Evolutionary conservation across 2,329 filamentous ascomycete genomes (phyloP).

Genomic region (Dichotomopilus funicola): DNA sequence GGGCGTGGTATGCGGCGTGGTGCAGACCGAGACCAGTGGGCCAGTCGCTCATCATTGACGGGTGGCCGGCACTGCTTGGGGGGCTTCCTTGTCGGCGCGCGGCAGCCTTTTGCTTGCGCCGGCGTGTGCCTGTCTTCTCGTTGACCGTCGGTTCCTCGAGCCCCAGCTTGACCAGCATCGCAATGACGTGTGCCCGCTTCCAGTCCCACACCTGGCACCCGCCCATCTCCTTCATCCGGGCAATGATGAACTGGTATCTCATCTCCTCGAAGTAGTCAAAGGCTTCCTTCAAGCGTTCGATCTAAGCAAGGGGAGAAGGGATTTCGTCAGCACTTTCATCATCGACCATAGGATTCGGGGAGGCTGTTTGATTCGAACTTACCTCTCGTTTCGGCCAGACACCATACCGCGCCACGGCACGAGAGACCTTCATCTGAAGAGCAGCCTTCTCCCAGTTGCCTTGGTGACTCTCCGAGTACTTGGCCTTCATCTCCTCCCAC

Average conservation of each 20-base stretch:
- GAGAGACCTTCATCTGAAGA: conserved; percentile 51
- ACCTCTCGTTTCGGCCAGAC: conserved; percentile 46
- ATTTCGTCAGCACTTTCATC: neutral
- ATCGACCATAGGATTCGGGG: too few relatives aligned
- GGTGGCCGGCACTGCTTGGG: conserved; percentile 9
- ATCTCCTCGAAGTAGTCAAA: conserved; percentile 37
- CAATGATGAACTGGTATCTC: conserved; percentile 37
- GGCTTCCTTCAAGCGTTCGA: conserved; percentile 36
- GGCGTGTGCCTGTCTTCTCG: conserved; percentile 34
- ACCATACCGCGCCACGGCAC: conserved; percentile 43
- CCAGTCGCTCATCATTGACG: conserved; percentile 22
- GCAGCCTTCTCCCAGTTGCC: conserved; percentile 39
- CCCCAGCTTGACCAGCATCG: conserved; percentile 43
- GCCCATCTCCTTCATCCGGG: conserved; percentile 42
- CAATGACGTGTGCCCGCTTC: conserved; percentile 44
- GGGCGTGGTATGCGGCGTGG: conserved; percentile 16
- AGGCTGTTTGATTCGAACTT: conserved; percentile 25
- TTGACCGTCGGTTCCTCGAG: conserved; percentile 41
- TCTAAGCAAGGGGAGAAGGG: conserved; percentile 25
- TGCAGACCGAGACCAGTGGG: conserved; percentile 23
- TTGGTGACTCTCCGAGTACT: conserved; percentile 34
- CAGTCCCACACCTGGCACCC: conserved; percentile 46
- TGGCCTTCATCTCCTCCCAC: conserved; percentile 48
- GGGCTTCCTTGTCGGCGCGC: conserved; percentile 18
- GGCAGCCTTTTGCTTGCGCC: conserved; percentile 35